Evolutionary conservation across 495 filamentous ascomycete species (phyloP), one percentile per base, ranked within the genome.

Genomic region (Umbilicaria muhlenbergii): DNA sequence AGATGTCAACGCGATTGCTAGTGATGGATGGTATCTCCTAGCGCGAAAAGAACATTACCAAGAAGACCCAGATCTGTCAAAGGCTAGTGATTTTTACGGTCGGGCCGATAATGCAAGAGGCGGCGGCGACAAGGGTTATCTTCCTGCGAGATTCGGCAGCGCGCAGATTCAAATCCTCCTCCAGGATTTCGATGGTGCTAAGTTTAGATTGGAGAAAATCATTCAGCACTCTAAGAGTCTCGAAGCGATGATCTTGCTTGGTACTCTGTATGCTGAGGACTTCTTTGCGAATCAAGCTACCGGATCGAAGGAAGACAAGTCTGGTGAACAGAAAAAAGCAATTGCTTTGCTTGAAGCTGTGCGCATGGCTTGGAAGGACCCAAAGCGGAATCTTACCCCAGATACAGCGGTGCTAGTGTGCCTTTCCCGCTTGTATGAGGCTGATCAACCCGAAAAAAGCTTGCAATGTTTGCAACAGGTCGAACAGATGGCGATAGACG

Each of bases 11-110:
- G 80, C 84, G 11, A 83, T 96, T 57, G 88, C 88, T 2, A 94
- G 86, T 58, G 91, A 98, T 53, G 91, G 89, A 16, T 95, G 86
- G 86, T 96, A 94, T 61, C 63, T 94, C 3, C 76, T 96, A 12
- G 91, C 84, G 11, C 70, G 87, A 36, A 94, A 92, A 54, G 79
- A 83, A 47, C 91, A 98, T 60, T 83, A 82, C 34, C 67, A 71
- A 47, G 63, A 67, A 21, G 60, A 59, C 15, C 72, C 75, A 17
- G 77, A 94, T 40, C 53, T 69, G 16, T 62, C 77, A 11, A 76
- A 71, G 35, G 87, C 91, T 5, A 67, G 65, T 11, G 84, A 92
- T 43, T 91, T 76, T 57, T 98, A 96, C 59, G 71, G 74, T 33
- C 78, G 83, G 46, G 84, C 92, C 2, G 92, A 98, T 56, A 78